Evolutionary conservation across 768 basidiomycete species (phyloP).

Genomic region (Tubosaeta sp.): DNA sequence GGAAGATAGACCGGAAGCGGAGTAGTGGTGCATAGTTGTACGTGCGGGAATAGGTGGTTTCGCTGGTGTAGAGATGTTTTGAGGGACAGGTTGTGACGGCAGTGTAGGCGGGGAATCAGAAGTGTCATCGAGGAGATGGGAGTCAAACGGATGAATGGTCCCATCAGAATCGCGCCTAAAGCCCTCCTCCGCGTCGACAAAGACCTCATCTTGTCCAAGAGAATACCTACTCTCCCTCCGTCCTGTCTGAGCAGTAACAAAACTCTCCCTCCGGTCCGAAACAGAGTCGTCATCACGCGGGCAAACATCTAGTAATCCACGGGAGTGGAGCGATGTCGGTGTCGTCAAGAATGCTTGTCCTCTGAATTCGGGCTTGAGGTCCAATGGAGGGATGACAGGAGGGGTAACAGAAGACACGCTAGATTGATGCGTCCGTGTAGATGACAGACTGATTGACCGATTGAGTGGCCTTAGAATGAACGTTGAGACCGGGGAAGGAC

Average conservation of each 20-base stretch:
- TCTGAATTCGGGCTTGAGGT: slow-evolving; percentile 53
- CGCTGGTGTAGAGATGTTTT: slow-evolving; percentile 1
- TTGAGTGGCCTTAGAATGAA: slow-evolving; percentile 66
- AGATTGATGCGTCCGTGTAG: slow-evolving; percentile 55
- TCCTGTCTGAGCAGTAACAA: slow-evolving; percentile 44
- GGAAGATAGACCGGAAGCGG: slow-evolving; percentile 16
- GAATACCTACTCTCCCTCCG: slow-evolving; percentile 30
- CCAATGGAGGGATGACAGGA: slow-evolving; percentile 56
- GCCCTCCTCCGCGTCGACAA: slow-evolving; percentile 28
- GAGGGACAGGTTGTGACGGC: neutral
- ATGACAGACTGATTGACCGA: slow-evolving; percentile 60
- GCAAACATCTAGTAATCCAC: slow-evolving; percentile 20
- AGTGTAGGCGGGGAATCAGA: slow-evolving; percentile 4
- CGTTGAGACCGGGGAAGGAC: slow-evolving; percentile 47
- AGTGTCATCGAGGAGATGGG: slow-evolving; percentile 12
- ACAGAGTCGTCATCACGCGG: slow-evolving; percentile 38
- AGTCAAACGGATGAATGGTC: slow-evolving; percentile 21
- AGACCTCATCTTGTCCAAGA: slow-evolving; percentile 23
- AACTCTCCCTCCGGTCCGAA: slow-evolving; percentile 54
- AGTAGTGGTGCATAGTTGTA: slow-evolving; percentile 8
- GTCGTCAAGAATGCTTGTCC: slow-evolving; percentile 28
- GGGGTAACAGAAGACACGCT: slow-evolving; percentile 35
- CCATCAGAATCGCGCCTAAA: slow-evolving; percentile 20
- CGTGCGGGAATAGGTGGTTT: slow-evolving; percentile 23
- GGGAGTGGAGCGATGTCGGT: slow-evolving; percentile 23